phyloP scores from a whole-genome alignment of 768 basidiomycete species.

The Megacollybia marginata region DNA sequence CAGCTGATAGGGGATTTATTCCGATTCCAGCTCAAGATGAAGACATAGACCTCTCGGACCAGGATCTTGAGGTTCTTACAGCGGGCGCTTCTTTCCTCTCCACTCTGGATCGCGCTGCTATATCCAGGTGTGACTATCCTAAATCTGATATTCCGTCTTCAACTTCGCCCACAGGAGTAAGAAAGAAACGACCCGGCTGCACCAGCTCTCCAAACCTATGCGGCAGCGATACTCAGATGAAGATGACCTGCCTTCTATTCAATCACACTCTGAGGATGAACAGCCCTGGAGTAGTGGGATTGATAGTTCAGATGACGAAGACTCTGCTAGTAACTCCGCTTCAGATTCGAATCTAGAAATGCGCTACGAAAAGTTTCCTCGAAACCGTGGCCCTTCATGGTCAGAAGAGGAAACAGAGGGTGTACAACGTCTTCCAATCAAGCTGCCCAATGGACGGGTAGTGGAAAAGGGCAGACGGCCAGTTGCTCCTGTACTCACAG shows the following conservation, averaged over 20 bases:
- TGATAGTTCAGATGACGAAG: conserved; percentile 17
- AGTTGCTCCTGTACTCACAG: conserved; percentile 16
- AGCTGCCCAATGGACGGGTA: conserved; percentile 74
- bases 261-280: conserved; percentile 59
- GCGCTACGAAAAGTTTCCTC: conserved; percentile 62
- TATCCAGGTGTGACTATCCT: conserved; percentile 54
- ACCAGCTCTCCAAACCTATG: conserved; percentile 55
- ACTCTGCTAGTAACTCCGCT: conserved; percentile 25
- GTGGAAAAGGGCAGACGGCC: conserved; percentile 44
- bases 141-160: neutral
- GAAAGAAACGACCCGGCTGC: conserved; percentile 70
- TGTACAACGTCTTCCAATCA: conserved; percentile 74
- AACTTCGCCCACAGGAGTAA: conserved; percentile 55
- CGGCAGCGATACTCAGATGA: conserved; percentile 30
- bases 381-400: conserved; percentile 40
- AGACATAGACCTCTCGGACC: conserved; percentile 49
- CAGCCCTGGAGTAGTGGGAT: conserved; percentile 41
- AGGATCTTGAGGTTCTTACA: conserved; percentile 61
- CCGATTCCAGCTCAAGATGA: conserved; percentile 51
- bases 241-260: conserved; percentile 62
- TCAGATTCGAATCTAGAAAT: conserved; percentile 62
- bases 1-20: conserved; percentile 51
- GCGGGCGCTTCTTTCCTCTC: conserved; percentile 59
- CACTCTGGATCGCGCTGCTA: conserved; percentile 68
- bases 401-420: conserved; percentile 40